Evolutionary conservation across 2,329 filamentous ascomycete genomes (phyloP).

Genomic region (Neofusicoccum cordaticola): DNA sequence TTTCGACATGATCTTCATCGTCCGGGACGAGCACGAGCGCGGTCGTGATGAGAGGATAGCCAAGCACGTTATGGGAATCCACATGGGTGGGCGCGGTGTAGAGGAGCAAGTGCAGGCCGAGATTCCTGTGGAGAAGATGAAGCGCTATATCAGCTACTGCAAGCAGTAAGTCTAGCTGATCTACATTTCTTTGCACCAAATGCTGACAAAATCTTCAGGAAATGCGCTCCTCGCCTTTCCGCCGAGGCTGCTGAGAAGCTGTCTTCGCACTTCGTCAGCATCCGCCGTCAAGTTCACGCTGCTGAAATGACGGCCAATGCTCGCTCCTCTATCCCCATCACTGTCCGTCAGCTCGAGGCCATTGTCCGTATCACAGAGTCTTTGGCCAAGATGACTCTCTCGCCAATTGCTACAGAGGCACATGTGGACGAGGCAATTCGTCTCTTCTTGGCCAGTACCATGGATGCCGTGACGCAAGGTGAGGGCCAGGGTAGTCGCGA

Average conservation of each 20-base stretch:
- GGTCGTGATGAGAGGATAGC: slow-evolving; percentile 90
- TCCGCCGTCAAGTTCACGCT: slow-evolving; percentile 88
- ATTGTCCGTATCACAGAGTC: slow-evolving; percentile 96
- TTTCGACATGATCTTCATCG: slow-evolving; percentile 99
- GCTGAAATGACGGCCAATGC: slow-evolving; percentile 86
- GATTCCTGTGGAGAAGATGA: slow-evolving; percentile 94
- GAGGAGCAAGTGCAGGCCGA: slow-evolving; percentile 84
- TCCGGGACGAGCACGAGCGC: slow-evolving; percentile 89
- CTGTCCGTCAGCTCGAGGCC: slow-evolving; percentile 82
- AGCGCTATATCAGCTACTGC: slow-evolving; percentile 95
- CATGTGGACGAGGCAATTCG: slow-evolving; percentile 98
- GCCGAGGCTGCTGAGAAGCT: slow-evolving; percentile 92
- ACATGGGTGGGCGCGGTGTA: slow-evolving; percentile 82
- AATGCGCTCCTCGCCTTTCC: slow-evolving; percentile 87
- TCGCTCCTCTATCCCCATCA: slow-evolving; percentile 93
- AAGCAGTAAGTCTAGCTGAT: slow-evolving; percentile 67
- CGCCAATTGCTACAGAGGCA: slow-evolving; percentile 79
- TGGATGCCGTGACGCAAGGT: slow-evolving; percentile 95
- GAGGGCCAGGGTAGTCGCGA: slow-evolving; percentile 76
- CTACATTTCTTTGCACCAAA: background rate
- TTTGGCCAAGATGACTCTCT: slow-evolving; percentile 84
- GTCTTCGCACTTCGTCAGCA: slow-evolving; percentile 94
- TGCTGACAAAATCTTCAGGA: slow-evolving; percentile 52
- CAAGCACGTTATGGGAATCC: slow-evolving; percentile 94
- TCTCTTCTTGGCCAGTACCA: slow-evolving; percentile 91